A percentile compares a stretch with the other conserved stretches of the same genome.
Evolutionary conservation across 805 yeast genomes (phyloP).

Genomic region (Hanseniaspora clermontiae): DNA sequence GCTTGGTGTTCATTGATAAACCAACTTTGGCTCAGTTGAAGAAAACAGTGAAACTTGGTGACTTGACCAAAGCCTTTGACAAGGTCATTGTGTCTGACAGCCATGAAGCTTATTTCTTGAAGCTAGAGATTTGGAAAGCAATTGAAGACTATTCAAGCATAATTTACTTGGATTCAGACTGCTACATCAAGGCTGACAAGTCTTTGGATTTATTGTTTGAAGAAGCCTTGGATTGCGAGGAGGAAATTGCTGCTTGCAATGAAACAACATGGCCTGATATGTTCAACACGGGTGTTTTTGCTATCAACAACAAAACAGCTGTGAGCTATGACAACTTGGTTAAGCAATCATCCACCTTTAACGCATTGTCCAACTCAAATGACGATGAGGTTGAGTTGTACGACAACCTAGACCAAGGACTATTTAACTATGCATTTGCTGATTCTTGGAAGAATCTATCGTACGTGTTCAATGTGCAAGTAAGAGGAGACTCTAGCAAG

Average conservation of each 20-base stretch:
- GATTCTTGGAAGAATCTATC: constrained; percentile 58
- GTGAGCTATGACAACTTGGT: neutral
- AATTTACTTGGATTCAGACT: constrained; percentile 54
- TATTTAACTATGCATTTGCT: constrained; percentile 41
- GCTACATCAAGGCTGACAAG: constrained; percentile 34
- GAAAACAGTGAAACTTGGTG: neutral
- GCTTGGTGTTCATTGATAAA: neutral
- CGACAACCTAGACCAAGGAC: constrained; percentile 91
- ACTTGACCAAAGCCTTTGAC: neutral
- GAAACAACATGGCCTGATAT: constrained; percentile 90
- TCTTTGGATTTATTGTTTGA: constrained; percentile 10
- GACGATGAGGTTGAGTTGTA: constrained; percentile 30
- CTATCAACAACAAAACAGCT: constrained; percentile 26
- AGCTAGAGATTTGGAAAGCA: constrained; percentile 32
- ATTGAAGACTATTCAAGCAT: constrained; percentile 32
- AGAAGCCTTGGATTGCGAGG: constrained; percentile 3
- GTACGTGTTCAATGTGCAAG: constrained; percentile 73
- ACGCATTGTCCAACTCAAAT: neutral
- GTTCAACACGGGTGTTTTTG: constrained; percentile 69
- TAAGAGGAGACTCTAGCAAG: constrained; percentile 1
- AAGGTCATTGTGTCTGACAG: neutral
- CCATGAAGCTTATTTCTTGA: neutral
- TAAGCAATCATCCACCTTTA: neutral
- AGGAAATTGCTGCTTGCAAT: constrained; percentile 42
- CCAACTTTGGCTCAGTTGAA: neutral